Evolutionary conservation across 257 asterid genomes (phyloP).

Genomic region (Salvia hispanica): DNA sequence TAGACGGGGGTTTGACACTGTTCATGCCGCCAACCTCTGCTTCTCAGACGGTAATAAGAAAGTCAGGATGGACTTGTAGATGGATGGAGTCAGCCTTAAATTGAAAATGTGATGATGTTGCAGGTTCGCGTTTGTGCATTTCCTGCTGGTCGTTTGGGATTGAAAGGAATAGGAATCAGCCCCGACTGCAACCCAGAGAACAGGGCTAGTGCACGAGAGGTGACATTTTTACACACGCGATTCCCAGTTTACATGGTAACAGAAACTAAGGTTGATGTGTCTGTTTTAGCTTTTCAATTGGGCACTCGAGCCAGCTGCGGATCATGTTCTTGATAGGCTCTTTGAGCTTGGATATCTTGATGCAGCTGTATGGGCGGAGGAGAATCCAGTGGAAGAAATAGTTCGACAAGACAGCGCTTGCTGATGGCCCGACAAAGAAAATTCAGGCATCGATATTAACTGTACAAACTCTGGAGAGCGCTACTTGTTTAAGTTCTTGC

Average conservation of each 20-base stretch:
- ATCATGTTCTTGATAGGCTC: conserved; percentile 72
- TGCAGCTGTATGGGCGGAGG: conserved; percentile 82
- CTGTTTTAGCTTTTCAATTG: conserved; percentile 74
- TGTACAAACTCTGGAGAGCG: no score
- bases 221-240: conserved; percentile 32
- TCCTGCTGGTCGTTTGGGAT: conserved; percentile 72
- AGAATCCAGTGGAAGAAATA: conserved; percentile 21
- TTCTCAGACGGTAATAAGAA: conserved; percentile 56
- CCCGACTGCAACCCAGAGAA: conserved; percentile 94
- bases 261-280: neutral
- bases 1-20: conserved; percentile 91
- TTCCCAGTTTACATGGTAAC: neutral
- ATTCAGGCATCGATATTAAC: neutral
- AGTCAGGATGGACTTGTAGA: no score
- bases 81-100: no score
- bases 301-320: conserved; percentile 99
- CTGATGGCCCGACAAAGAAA: conserved; percentile 25
- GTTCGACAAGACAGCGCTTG: neutral
- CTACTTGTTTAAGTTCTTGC: no score
- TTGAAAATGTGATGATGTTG: conserved; percentile 18
- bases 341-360: conserved; percentile 79
- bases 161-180: conserved; percentile 86
- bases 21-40: conserved; percentile 99
- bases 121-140: conserved; percentile 96
- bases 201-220: conserved; percentile 80